Percentiles rank a stretch among this genome's conserved stretches.
phyloP scores from a whole-genome alignment of 1,139 yeast genomes.

The Debaryomyces udenii region DNA sequence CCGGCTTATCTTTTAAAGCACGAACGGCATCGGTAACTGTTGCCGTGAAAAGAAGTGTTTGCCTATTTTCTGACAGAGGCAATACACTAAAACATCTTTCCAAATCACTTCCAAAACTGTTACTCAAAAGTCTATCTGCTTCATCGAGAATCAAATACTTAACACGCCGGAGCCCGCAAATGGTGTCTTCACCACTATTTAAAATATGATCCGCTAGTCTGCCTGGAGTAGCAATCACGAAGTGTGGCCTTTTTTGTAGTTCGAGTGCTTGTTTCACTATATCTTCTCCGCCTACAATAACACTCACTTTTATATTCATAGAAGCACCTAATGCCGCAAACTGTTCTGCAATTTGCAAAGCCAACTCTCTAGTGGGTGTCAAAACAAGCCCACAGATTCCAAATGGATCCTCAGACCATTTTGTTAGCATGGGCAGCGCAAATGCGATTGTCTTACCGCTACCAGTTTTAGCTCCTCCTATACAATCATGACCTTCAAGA shows the following conservation, averaged over 20 bases:
- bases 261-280: constrained; percentile 84
- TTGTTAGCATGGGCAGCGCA: constrained; percentile 92
- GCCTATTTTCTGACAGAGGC: constrained; percentile 74
- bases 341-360: constrained; percentile 96
- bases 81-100: constrained; percentile 69
- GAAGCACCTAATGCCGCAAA: constrained; percentile 89
- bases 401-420: constrained; percentile 93
- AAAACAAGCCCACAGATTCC: constrained; percentile 88
- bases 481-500: constrained; percentile 81
- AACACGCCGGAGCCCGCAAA: constrained; percentile 74
- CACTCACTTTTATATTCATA: constrained; percentile 78
- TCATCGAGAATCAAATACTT: constrained; percentile 89
- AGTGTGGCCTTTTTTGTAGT: constrained; percentile 84
- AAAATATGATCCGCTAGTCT: constrained; percentile 90
- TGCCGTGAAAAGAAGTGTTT: constrained; percentile 90
- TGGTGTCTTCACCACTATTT: constrained; percentile 87
- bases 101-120: constrained; percentile 81
- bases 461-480: constrained; percentile 98
- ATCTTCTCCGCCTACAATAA: constrained; percentile 94
- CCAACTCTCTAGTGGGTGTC: constrained; percentile 96
- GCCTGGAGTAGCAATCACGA: constrained; percentile 97
- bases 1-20: constrained; percentile 71
- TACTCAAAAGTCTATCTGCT: constrained; percentile 88
- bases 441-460: constrained; percentile 97
- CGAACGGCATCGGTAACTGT: constrained; percentile 94